Conservation (phyloP, 2,329 filamentous ascomycete species). For the Phaeosphaeriaceae sp. region DNA sequence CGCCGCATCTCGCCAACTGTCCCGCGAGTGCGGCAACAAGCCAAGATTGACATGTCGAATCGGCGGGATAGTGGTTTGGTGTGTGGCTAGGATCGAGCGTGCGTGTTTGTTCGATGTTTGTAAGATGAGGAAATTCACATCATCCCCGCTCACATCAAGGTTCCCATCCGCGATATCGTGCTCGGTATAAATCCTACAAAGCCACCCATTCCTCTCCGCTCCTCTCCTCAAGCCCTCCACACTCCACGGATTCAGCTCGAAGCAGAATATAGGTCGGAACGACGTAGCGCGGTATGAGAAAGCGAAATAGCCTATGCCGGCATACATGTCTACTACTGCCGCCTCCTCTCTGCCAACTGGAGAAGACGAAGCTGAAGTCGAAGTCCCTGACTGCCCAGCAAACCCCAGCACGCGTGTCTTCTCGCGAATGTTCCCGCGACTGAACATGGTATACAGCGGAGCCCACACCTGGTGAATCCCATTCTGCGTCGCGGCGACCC, state of each 20-base stretch:
- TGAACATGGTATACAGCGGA: constrained; percentile 93
- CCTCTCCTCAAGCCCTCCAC: constrained; percentile 55
- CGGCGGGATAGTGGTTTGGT: constrained; percentile 30
- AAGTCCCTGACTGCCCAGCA: too few species aligned
- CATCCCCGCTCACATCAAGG: not conserved
- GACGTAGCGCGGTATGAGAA: constrained; percentile 78
- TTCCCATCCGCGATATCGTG: not conserved
- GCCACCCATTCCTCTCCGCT: constrained; percentile 51
- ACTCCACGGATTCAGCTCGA: constrained; percentile 77
- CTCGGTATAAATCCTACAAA: constrained; percentile 11
- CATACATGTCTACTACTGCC: constrained; percentile 77
- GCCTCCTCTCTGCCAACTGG: constrained; percentile 24
- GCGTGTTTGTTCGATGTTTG: constrained; percentile 50
- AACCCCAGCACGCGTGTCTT: constrained; percentile 75
- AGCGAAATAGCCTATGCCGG: constrained; percentile 92
- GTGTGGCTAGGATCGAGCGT: not conserved
- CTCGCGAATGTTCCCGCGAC: constrained; percentile 86
- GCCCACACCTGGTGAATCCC: constrained; percentile 86
- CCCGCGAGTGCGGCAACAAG: constrained; percentile 60
- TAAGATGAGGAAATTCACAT: constrained; percentile 48
- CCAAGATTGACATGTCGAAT: constrained; percentile 67
- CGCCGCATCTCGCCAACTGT: constrained; percentile 59
- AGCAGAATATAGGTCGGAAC: constrained; percentile 74
- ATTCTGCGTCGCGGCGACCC: constrained; percentile 77
- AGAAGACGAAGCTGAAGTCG: too few species aligned